A percentile compares a stretch with the other conserved stretches of the same genome.
These are phyloP conservation scores for Rhodamnia argentea DNA, from an alignment of 345 rosid genomes.

Conservation along the genomic window DNA sequence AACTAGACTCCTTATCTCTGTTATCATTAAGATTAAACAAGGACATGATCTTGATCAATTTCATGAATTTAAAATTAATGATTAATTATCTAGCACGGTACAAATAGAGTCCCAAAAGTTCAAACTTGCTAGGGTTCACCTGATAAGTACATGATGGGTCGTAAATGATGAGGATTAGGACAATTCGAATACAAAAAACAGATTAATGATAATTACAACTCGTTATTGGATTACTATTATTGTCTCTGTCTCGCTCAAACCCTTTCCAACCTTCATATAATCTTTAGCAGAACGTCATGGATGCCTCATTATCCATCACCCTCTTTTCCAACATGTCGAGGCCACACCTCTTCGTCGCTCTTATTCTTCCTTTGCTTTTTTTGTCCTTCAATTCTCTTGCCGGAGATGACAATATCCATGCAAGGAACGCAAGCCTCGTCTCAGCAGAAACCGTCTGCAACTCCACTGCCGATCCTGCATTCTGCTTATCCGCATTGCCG, in stretches of 20 bases:
- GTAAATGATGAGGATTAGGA: background rate
- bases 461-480: conserved; percentile 52
- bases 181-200: background rate
- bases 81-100: background rate
- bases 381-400: background rate
- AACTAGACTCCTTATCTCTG: background rate
- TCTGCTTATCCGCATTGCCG: conserved; percentile 41
- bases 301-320: background rate
- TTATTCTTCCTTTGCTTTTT: background rate
- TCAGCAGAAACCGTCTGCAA: conserved; percentile 29
- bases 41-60: background rate
- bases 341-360: background rate
- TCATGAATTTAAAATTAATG: background rate
- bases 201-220: background rate
- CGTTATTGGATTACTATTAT: background rate
- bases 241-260: background rate
- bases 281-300: background rate
- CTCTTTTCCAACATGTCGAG: background rate
- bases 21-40: background rate
- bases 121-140: background rate
- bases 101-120: background rate
- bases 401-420: background rate
- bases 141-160: background rate
- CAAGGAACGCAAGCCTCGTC: background rate
- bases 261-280: background rate